Conservation (phyloP, 129 eudicot species). For the Logfia minima region DNA sequence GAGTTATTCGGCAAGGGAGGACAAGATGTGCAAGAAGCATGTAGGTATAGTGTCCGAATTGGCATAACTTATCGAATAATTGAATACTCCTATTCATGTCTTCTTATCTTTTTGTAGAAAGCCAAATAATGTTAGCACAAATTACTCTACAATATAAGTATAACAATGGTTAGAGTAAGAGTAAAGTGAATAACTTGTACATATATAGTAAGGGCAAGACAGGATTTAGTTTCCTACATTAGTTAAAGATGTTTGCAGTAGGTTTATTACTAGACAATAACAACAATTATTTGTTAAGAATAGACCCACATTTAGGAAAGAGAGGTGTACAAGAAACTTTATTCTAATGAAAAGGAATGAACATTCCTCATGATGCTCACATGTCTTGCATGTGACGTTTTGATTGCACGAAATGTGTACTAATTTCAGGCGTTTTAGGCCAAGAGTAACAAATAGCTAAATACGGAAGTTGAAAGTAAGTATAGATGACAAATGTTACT, state of each 20-base stretch:
- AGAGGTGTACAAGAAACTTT: background rate
- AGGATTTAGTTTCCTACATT: too few species aligned
- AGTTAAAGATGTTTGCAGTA: too few species aligned
- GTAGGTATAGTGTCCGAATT: background rate
- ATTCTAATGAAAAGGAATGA: conserved; percentile 1
- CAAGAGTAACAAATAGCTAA: background rate
- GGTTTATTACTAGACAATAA: too few species aligned
- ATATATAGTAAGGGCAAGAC: too few species aligned
- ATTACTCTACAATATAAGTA: too few species aligned
- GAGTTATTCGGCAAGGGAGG: background rate
- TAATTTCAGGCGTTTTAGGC: background rate
- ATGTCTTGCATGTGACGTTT: background rate
- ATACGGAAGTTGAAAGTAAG: too few species aligned
- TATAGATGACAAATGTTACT: background rate
- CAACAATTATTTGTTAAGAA: background rate
- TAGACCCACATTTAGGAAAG: background rate
- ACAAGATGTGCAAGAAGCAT: background rate
- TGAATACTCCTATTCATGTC: too few species aligned
- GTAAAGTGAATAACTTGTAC: too few species aligned
- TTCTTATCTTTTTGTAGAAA: too few species aligned
- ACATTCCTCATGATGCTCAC: background rate
- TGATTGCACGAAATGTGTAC: background rate
- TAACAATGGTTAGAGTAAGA: too few species aligned
- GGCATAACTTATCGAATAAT: background rate
- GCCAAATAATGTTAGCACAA: too few species aligned